Evolutionary conservation across 2,329 filamentous ascomycete species (phyloP).

Genomic region (Tolypocladium endophyticum): DNA sequence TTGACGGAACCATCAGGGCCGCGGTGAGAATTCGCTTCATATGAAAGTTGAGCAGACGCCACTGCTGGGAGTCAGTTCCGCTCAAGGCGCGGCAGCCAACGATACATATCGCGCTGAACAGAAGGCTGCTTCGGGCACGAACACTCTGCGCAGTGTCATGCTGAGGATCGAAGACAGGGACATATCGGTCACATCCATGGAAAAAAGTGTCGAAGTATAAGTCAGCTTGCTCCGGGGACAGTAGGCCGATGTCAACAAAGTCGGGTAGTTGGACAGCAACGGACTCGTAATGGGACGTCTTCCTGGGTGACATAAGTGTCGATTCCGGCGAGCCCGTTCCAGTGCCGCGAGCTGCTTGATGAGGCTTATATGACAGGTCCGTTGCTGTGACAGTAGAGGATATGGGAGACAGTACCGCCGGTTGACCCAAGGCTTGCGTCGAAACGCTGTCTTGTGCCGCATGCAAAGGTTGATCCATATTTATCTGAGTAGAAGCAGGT

Average conservation of each 20-base stretch:
- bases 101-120: conserved; percentile 40
- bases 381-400: not conserved
- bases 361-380: not conserved
- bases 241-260: conserved; percentile 10
- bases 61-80: conserved; percentile 26
- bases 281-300: not conserved
- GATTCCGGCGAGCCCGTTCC: not conserved
- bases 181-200: conserved; percentile 15
- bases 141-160: conserved; percentile 35
- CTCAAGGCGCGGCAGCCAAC: conserved; percentile 36
- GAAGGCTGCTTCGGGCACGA: conserved; percentile 32
- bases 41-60: conserved; percentile 31
- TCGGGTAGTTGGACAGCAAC: conserved; percentile 6
- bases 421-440: not conserved
- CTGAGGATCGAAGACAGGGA: conserved; percentile 13
- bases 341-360: not conserved
- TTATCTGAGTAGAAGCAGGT: not conserved
- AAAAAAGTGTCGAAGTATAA: conserved; percentile 14
- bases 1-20: conserved; percentile 10
- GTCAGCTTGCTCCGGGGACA: conserved; percentile 11
- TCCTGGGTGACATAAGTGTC: not conserved
- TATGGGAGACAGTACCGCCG: not conserved
- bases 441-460: not conserved
- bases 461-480: not conserved
- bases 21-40: conserved; percentile 32